These are phyloP conservation scores for Neurospora africana DNA, from an alignment of 495 filamentous ascomycete species.

Conservation along the genomic window DNA sequence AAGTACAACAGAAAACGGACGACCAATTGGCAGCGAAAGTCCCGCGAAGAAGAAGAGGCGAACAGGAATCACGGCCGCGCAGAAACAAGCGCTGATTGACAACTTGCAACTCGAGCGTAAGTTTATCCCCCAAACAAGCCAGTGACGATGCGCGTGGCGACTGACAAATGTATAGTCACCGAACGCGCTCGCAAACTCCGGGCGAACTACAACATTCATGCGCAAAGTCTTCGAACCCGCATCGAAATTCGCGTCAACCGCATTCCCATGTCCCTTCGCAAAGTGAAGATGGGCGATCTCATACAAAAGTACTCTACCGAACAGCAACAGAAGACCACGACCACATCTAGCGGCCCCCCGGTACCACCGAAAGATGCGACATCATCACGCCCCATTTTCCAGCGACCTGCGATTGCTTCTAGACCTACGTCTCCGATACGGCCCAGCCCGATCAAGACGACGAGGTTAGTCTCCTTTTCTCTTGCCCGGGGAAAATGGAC, in stretches of 20 bases:
- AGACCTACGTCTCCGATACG: constrained; percentile 18
- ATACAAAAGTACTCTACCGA: constrained; percentile 35
- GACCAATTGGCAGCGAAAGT: constrained; percentile 39
- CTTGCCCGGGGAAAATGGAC: neutral
- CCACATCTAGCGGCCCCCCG: constrained; percentile 12
- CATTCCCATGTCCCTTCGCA: constrained; percentile 70
- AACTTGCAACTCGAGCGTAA: constrained; percentile 89
- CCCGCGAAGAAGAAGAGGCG: constrained; percentile 51
- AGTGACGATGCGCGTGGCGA: neutral
- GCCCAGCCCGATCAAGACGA: constrained; percentile 39
- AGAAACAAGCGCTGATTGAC: constrained; percentile 84
- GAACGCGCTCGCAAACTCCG: constrained; percentile 86
- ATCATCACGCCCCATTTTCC: constrained; percentile 6
- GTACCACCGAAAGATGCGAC: constrained; percentile 26
- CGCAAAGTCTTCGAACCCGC: constrained; percentile 69
- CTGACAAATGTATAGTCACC: constrained; percentile 51
- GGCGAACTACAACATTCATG: constrained; percentile 80
- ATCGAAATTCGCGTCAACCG: constrained; percentile 93
- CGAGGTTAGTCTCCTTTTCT: constrained; percentile 42
- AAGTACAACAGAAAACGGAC: constrained; percentile 27
- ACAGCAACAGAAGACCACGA: constrained; percentile 10
- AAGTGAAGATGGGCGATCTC: constrained; percentile 75
- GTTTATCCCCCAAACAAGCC: constrained; percentile 16
- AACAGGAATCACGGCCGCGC: constrained; percentile 57
- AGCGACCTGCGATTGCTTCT: neutral